Evolutionary conservation across 768 basidiomycete genomes (phyloP).

Genomic region (Mycena amicta): DNA sequence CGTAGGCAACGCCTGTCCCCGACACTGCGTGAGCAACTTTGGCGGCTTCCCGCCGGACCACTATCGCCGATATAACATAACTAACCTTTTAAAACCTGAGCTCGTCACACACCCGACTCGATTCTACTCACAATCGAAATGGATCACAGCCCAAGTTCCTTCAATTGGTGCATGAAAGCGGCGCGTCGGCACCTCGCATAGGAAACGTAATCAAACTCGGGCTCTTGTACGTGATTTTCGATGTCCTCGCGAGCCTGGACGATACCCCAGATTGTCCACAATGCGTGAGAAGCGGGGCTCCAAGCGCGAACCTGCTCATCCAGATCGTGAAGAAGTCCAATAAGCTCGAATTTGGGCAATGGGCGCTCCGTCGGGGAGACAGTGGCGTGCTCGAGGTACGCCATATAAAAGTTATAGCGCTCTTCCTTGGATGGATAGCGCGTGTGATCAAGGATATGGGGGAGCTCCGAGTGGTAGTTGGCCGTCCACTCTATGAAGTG

Average conservation of each 20-base stretch:
- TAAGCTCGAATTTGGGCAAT: conserved; percentile 39
- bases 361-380: conserved; percentile 34
- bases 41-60: too few relatives aligned
- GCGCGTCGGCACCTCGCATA: conserved; percentile 76
- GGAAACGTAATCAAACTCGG: conserved; percentile 88
- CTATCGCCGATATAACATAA: too few relatives aligned
- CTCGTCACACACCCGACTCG: too few relatives aligned
- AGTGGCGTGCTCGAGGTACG: conserved; percentile 74
- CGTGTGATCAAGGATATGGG: conserved; percentile 63
- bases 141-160: conserved; percentile 22
- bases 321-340: conserved; percentile 50
- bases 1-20: too few relatives aligned
- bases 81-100: too few relatives aligned
- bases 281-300: conserved; percentile 88
- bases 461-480: conserved; percentile 74
- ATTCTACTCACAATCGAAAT: conserved; percentile 4
- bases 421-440: conserved; percentile 75
- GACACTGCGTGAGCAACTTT: too few relatives aligned
- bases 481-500: conserved; percentile 98
- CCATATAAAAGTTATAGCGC: conserved; percentile 80
- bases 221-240: conserved; percentile 55
- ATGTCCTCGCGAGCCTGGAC: conserved; percentile 84
- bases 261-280: conserved; percentile 96
- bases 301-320: conserved; percentile 83
- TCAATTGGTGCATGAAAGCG: conserved; percentile 60